Evolutionary conservation across 2,329 filamentous ascomycete species (phyloP).

Genomic region (Sclerotinia borealis): DNA sequence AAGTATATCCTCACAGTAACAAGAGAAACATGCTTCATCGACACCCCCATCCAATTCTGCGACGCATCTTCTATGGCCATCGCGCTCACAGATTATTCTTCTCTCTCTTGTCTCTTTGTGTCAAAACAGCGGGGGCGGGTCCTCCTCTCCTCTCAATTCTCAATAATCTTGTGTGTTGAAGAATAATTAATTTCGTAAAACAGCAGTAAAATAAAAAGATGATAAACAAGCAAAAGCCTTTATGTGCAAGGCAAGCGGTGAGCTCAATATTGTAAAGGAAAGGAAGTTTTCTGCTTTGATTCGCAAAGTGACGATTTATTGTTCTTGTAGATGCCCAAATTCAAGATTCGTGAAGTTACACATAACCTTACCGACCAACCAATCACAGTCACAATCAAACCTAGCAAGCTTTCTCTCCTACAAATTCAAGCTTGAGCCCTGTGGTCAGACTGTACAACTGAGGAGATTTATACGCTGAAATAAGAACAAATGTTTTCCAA

Average conservation of each 20-base stretch:
- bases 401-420: no score
- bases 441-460: no score
- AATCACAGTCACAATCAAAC: no score
- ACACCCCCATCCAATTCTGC: constrained; percentile 44
- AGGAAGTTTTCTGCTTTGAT: not conserved
- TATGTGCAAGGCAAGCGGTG: constrained; percentile 8
- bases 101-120: not conserved
- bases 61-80: constrained; percentile 12
- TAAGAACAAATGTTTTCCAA: no score
- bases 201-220: not conserved
- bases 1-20: constrained; percentile 47
- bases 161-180: not conserved
- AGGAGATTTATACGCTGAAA: no score
- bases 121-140: not conserved
- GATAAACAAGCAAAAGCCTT: constrained; percentile 4
- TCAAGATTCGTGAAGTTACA: no score
- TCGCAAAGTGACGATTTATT: constrained; percentile 1
- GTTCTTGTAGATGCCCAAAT: not conserved
- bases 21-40: constrained; percentile 64
- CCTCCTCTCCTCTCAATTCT: not conserved
- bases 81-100: not conserved
- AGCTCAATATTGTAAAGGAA: constrained; percentile 6
- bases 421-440: no score
- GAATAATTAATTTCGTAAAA: not conserved
- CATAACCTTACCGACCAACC: no score